Conservation (phyloP, 2,329 filamentous ascomycete genomes). For the Canariomyces notabilis region DNA sequence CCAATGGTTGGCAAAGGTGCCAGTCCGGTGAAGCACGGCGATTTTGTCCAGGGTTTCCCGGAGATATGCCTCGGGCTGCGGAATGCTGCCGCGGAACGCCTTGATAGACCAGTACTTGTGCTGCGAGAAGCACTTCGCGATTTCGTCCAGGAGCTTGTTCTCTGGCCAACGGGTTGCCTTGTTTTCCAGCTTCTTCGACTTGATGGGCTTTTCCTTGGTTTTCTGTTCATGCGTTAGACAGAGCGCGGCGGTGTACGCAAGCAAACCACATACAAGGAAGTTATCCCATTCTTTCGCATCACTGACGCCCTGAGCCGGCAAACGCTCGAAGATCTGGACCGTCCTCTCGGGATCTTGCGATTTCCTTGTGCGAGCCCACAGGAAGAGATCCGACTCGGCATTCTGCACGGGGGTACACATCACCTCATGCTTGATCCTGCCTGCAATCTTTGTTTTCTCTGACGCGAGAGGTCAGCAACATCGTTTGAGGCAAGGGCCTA, state of each 20-base stretch:
- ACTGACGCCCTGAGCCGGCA: slow-evolving; percentile 15
- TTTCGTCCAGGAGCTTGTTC: slow-evolving; percentile 78
- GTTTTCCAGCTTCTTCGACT: slow-evolving; percentile 63
- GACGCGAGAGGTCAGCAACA: slow-evolving; percentile 21
- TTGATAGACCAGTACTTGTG: slow-evolving; percentile 96
- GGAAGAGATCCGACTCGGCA: slow-evolving; percentile 60
- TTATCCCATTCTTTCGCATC: slow-evolving; percentile 39
- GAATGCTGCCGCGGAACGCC: slow-evolving; percentile 67
- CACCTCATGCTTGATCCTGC: slow-evolving; percentile 69
- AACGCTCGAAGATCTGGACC: slow-evolving; percentile 41
- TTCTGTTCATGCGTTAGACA: slow-evolving; percentile 41
- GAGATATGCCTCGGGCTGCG: slow-evolving; percentile 90
- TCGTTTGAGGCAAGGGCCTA: not conserved
- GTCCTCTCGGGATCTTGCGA: slow-evolving; percentile 57
- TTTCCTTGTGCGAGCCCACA: slow-evolving; percentile 53
- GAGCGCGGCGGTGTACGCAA: not conserved
- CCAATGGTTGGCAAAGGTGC: slow-evolving; percentile 82
- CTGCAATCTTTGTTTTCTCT: slow-evolving; percentile 76
- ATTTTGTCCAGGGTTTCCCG: slow-evolving; percentile 79
- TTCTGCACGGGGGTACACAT: slow-evolving; percentile 69
- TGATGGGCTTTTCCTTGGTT: slow-evolving; percentile 43
- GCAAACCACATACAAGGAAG: slow-evolving; percentile 51
- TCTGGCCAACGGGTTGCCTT: slow-evolving; percentile 88
- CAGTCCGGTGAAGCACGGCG: slow-evolving; percentile 75
- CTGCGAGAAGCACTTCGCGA: slow-evolving; percentile 77